A percentile compares a stretch with the other conserved stretches of the same genome.
Evolutionary conservation across 2,329 filamentous ascomycete genomes (phyloP).

Genomic region (Ophiostoma fasciatum): DNA sequence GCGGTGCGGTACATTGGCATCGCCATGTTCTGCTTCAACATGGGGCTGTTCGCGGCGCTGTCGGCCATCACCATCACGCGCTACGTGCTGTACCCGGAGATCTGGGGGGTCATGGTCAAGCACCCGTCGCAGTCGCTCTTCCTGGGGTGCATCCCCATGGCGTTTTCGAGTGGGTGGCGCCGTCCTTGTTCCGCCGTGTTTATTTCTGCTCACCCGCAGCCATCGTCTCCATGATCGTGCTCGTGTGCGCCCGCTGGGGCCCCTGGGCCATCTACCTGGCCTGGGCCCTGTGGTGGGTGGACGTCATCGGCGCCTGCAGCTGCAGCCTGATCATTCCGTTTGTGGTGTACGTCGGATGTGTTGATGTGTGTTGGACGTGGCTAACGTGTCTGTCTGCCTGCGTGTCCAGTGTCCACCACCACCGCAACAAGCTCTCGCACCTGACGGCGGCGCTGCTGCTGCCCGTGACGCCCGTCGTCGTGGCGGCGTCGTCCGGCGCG

Average conservation of each 20-base stretch:
- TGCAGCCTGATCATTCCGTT: conserved; percentile 34
- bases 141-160: conserved; percentile 48
- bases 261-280: conserved; percentile 31
- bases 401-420: conserved; percentile 11
- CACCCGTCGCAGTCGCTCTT: conserved; percentile 50
- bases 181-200: neutral
- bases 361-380: no score
- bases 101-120: conserved; percentile 45
- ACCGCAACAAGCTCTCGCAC: conserved; percentile 19
- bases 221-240: conserved; percentile 43
- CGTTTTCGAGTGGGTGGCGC: conserved; percentile 29
- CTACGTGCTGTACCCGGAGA: conserved; percentile 44
- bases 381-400: neutral
- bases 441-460: conserved; percentile 48
- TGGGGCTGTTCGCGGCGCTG: conserved; percentile 36
- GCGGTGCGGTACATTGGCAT: conserved; percentile 40
- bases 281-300: conserved; percentile 40
- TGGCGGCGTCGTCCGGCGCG: conserved; percentile 49
- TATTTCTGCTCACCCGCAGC: conserved; percentile 14
- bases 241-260: conserved; percentile 46
- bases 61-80: conserved; percentile 34
- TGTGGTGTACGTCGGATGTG: conserved; percentile 35
- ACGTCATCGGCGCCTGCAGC: conserved; percentile 28
- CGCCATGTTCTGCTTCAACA: conserved; percentile 41
- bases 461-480: conserved; percentile 46